Evolutionary conservation across 2,329 filamentous ascomycete genomes (phyloP).

Genomic region (Exophiala mesophila): DNA sequence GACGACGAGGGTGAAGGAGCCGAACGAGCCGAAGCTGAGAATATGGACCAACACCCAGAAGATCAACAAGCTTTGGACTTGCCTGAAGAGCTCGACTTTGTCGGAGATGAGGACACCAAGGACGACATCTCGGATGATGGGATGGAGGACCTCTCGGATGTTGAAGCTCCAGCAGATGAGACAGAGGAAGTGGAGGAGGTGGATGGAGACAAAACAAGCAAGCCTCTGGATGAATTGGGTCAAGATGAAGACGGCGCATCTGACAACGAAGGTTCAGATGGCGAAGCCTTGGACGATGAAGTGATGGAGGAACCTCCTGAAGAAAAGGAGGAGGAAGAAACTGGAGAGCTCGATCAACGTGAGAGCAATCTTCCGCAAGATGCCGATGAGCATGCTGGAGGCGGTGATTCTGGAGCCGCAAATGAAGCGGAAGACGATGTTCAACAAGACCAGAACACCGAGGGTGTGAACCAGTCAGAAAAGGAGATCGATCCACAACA

Average conservation of each 20-base stretch:
- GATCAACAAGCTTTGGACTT: constrained; percentile 78
- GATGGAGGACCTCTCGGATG: constrained; percentile 55
- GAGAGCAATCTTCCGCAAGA: constrained; percentile 40
- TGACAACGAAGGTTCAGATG: constrained; percentile 32
- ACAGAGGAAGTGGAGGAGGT: constrained; percentile 32
- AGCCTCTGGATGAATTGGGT: constrained; percentile 29
- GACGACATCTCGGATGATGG: constrained; percentile 48
- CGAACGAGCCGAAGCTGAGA: constrained; percentile 58
- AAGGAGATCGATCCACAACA: constrained; percentile 19
- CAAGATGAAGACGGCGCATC: constrained; percentile 30
- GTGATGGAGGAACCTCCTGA: constrained; percentile 23
- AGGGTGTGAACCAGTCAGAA: constrained; percentile 23
- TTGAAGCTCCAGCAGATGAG: constrained; percentile 38
- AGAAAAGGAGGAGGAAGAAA: constrained; percentile 40
- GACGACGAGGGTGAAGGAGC: constrained; percentile 56
- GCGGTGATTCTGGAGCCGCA: constrained; percentile 40
- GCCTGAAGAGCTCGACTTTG: constrained; percentile 81
- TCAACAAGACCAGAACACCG: constrained; percentile 31
- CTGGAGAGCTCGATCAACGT: constrained; percentile 22
- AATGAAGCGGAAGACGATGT: constrained; percentile 37
- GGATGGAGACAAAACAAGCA: constrained; percentile 21
- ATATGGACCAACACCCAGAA: constrained; percentile 69
- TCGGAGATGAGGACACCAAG: constrained; percentile 56
- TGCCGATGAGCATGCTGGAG: constrained; percentile 40
- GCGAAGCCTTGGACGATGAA: constrained; percentile 36